phyloP scores from a whole-genome alignment of 1,284 basidiomycete species.

The Golubevia sp. region DNA sequence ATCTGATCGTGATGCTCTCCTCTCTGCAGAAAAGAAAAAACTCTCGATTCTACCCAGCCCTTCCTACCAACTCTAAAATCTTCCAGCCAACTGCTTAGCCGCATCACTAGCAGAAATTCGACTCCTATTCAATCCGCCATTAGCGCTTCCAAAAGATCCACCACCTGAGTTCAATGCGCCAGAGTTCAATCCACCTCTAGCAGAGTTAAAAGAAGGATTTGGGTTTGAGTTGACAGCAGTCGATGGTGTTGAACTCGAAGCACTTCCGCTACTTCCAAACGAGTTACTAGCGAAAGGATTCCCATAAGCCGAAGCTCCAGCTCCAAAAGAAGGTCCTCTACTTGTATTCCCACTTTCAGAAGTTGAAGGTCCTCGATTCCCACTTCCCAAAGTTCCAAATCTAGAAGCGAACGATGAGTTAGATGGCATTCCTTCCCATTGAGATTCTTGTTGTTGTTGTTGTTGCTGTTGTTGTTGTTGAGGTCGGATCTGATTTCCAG shows the following conservation, averaged over 20 bases:
- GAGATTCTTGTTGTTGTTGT: no score
- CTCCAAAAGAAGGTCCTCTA: conserved; percentile 11
- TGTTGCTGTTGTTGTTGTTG: no score
- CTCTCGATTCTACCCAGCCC: no score
- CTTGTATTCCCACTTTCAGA: conserved; percentile 3
- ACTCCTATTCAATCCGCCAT: conserved; percentile 15
- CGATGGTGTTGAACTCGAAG: background rate
- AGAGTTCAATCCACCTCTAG: conserved; percentile 9
- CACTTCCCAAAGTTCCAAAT: no score
- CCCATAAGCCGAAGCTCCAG: background rate
- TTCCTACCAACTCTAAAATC: no score
- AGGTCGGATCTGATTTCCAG: no score
- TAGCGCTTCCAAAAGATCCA: conserved; percentile 10
- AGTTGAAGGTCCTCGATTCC: background rate
- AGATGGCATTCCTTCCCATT: no score
- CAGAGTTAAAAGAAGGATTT: background rate
- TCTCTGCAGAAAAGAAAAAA: no score
- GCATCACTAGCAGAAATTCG: conserved; percentile 29
- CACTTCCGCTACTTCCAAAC: background rate
- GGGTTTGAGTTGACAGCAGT: conserved; percentile 5
- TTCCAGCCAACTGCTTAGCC: conserved; percentile 26
- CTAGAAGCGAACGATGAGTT: no score
- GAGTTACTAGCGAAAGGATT: background rate
- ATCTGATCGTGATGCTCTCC: no score
- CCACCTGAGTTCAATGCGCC: conserved; percentile 26